These are phyloP conservation scores for Taiwanofungus camphoratus DNA, from an alignment of 1,284 basidiomycete species.

Conservation along the genomic window DNA sequence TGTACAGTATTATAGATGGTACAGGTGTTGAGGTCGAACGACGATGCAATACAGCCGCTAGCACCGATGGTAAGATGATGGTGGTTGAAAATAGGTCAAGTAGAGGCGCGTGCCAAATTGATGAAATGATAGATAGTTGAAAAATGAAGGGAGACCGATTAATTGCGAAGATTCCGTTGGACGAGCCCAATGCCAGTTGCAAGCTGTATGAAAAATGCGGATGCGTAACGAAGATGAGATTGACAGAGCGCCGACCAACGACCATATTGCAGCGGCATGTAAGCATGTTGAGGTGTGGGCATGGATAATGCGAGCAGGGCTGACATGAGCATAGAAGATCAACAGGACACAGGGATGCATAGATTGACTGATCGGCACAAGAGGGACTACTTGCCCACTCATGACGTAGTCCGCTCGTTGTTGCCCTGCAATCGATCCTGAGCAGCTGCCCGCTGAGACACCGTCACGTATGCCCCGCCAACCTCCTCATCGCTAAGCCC, in stretches of 20 bases:
- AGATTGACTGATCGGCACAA: constrained; percentile 10
- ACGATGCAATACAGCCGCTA: constrained; percentile 12
- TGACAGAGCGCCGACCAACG: constrained; percentile 16
- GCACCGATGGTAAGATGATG: constrained; percentile 9
- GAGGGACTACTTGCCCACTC: constrained; percentile 8
- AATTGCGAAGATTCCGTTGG: constrained; percentile 11
- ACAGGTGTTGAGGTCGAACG: constrained; percentile 18
- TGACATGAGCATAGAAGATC: constrained; percentile 24
- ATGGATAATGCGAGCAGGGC: constrained; percentile 5
- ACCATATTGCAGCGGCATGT: constrained; percentile 21
- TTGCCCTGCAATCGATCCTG: constrained; percentile 18
- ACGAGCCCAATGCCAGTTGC: constrained; percentile 4
- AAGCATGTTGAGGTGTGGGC: constrained; percentile 12
- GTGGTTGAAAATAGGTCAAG: constrained; percentile 9
- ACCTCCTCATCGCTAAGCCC: constrained; percentile 63
- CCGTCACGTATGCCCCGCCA: constrained; percentile 79
- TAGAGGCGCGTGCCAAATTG: too few species aligned
- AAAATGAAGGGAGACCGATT: constrained; percentile 15
- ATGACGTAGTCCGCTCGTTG: constrained; percentile 13
- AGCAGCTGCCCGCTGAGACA: constrained; percentile 61
- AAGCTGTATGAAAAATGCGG: constrained; percentile 14
- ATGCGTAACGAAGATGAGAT: constrained; percentile 11
- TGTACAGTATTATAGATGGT: constrained; percentile 24
- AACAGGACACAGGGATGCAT: constrained; percentile 18
- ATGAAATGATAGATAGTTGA: constrained; percentile 12